Conservation (phyloP, 306 rosid species). For the Trichosanthes truncata region DNA sequence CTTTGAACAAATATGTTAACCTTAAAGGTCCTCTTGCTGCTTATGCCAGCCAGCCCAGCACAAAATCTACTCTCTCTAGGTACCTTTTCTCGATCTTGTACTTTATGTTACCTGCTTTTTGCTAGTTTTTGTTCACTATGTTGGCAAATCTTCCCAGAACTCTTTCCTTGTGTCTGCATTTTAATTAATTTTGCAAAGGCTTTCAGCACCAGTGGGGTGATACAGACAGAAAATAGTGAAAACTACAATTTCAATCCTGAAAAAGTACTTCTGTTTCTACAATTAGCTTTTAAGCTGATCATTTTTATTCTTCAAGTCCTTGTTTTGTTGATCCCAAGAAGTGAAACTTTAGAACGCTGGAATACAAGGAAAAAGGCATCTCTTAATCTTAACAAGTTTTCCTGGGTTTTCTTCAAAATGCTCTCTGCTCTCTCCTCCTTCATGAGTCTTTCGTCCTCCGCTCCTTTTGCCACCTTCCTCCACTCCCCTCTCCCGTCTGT, state of each 20-base stretch:
- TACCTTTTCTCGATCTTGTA: conserved; percentile 21
- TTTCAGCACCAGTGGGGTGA: neutral
- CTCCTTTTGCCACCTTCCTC: too few relatives aligned
- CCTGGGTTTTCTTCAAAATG: too few relatives aligned
- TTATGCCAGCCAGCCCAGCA: conserved; percentile 66
- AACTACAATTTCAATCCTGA: neutral
- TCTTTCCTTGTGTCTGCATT: neutral
- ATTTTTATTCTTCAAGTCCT: too few relatives aligned
- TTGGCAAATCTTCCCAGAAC: neutral
- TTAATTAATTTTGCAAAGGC: neutral
- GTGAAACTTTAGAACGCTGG: neutral
- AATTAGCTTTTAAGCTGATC: neutral
- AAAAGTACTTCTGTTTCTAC: neutral
- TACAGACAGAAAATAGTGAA: neutral
- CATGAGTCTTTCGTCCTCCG: too few relatives aligned
- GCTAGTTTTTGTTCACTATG: neutral
- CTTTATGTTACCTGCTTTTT: neutral
- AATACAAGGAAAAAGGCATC: too few relatives aligned
- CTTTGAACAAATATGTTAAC: conserved; percentile 65
- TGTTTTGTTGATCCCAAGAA: neutral
- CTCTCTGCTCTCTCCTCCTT: too few relatives aligned
- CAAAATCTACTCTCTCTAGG: conserved; percentile 71
- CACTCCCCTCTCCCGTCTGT: too few relatives aligned
- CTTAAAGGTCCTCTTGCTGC: conserved; percentile 71
- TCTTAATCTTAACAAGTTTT: too few relatives aligned